These are phyloP conservation scores for Pleurotus platypus DNA, from an alignment of 768 basidiomycete genomes.

Conservation along the genomic window DNA sequence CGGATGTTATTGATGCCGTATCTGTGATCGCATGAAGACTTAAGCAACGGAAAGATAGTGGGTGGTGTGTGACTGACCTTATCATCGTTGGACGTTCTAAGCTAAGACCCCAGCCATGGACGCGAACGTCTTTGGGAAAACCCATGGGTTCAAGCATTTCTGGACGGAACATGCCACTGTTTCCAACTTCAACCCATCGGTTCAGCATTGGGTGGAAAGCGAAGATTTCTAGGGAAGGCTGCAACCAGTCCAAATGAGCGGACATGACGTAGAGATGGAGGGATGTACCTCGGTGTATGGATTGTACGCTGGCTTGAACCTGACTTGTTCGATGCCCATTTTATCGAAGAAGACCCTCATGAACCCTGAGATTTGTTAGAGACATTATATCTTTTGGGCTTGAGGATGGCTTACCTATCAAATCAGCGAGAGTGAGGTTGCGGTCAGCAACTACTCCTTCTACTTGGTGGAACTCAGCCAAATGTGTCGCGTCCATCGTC, in stretches of 20 bases:
- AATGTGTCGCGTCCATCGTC: conserved; percentile 95
- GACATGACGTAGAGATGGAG: conserved; percentile 1
- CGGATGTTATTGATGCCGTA: conserved; percentile 98
- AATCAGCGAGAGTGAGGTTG: conserved; percentile 86
- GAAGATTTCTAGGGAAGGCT: conserved; percentile 98
- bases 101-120: conserved; percentile 94
- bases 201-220: conserved; percentile 93
- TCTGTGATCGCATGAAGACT: conserved; percentile 32
- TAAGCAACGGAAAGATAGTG: not conserved
- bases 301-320: conserved; percentile 99
- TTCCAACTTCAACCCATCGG: conserved; percentile 97
- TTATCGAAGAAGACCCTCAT: conserved; percentile 98
- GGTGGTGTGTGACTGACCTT: conserved; percentile 48
- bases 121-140: conserved; percentile 92
- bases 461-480: conserved; percentile 99
- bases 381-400: not conserved
- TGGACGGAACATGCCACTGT: conserved; percentile 99
- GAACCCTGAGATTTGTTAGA: conserved; percentile 58
- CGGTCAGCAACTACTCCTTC: conserved; percentile 98
- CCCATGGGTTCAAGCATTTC: conserved; percentile 99
- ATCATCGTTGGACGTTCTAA: conserved; percentile 99
- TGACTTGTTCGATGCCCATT: conserved; percentile 90
- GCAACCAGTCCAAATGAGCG: not conserved
- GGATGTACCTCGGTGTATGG: conserved; percentile 86
- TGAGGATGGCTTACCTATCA: conserved; percentile 66